Evolutionary conservation across 257 asterid species (phyloP).

Genomic region (Nemophila menziesii): DNA sequence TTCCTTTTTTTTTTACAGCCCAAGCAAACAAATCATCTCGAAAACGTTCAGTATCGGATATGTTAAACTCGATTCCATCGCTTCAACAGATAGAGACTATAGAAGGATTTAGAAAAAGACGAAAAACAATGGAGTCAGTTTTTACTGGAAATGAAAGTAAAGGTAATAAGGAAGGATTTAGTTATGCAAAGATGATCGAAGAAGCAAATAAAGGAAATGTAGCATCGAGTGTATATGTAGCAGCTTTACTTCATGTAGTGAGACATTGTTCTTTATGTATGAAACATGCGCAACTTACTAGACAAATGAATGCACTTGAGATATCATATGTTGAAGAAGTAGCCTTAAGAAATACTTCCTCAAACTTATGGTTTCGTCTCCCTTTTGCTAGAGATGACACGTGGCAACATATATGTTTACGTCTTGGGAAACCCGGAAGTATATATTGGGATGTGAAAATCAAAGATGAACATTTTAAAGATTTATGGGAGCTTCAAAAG

Average conservation of each 20-base stretch:
- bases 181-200: slow-evolving; percentile 58
- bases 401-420: slow-evolving; percentile 80
- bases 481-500: slow-evolving; percentile 95
- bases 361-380: slow-evolving; percentile 90
- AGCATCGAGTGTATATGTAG: slow-evolving; percentile 65
- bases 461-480: slow-evolving; percentile 69
- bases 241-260: slow-evolving; percentile 78
- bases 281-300: slow-evolving; percentile 89
- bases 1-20: slow-evolving; percentile 33
- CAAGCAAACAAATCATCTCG: slow-evolving; percentile 34
- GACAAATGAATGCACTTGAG: slow-evolving; percentile 93
- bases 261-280: slow-evolving; percentile 93
- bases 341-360: slow-evolving; percentile 77
- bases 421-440: slow-evolving; percentile 98
- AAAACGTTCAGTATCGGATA: slow-evolving; percentile 68
- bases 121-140: slow-evolving; percentile 32
- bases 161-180: slow-evolving; percentile 38
- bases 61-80: slow-evolving; percentile 65
- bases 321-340: slow-evolving; percentile 95
- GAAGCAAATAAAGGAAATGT: slow-evolving; percentile 89
- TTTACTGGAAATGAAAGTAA: slow-evolving; percentile 34
- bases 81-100: slow-evolving; percentile 35
- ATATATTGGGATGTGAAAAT: slow-evolving; percentile 97
- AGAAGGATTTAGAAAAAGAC: slow-evolving; percentile 52
- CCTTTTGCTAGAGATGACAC: slow-evolving; percentile 78